Base-by-base conservation (phyloP, 1,284 basidiomycete species). In the Moesziomyces parantarcticus region DNA sequence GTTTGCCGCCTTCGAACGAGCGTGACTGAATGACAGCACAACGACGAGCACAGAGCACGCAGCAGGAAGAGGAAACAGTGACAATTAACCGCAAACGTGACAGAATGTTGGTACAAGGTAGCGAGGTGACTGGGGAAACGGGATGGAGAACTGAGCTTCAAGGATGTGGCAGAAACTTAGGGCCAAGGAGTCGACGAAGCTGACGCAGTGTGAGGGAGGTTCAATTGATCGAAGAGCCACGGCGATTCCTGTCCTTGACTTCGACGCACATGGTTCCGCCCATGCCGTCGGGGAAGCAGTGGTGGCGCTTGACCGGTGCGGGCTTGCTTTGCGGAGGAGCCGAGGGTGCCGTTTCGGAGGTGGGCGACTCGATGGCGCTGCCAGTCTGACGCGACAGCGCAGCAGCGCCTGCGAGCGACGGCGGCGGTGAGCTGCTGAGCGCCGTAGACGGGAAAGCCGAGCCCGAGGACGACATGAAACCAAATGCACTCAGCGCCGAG, bases 231-330 rank as follows among this genome's bases (percentile, higher is more conserved):
- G 58, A 52, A 8, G 71, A 74, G 5, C 71, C 64, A 21, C 71
- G 65, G 40, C 71, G 66, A 21, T 40, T 58, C 21, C 66, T 58
- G 41, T 66, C 71, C 41, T 66, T 67, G 56, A 58, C 42, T 39
- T 74, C 71, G 44, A 69, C 34, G 48, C 71, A 74, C 45, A 74
- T 60, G 16, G 71, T 70, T 3, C 71, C 71, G 4, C 71, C 71
- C 58, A 65, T 65, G 5, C 66, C 71, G 32, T 74, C 71, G 2
- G 71, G 71, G 54, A 74, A 65, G 49, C 71, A 74, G 11, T 69
- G 48, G 50, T 74, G 71, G 10, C 66, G 56, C 48, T 63, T 73
- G 9, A 45, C 50, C 8, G 55, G 55, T 5, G 58, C 5, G 43
- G 44, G 5, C 43, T 42, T n/a, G 54, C 21, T 11, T 40, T 25